These are phyloP conservation scores for Herpetomonas samuelpessoai DNA, from an alignment of 208 protist genomes.

Conservation along the genomic window DNA sequence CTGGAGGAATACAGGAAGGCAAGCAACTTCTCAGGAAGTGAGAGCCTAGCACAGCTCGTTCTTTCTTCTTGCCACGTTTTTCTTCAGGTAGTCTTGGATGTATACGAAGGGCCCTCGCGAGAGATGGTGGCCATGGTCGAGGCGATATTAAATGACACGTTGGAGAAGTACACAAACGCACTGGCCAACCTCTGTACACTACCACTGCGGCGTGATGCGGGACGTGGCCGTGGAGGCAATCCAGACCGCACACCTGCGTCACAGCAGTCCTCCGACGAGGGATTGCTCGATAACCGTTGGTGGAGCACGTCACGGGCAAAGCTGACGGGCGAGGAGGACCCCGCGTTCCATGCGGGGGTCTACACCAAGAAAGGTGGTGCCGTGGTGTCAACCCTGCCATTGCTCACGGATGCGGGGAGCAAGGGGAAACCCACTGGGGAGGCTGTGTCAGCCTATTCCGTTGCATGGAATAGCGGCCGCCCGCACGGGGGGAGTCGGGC, in stretches of 20 bases:
- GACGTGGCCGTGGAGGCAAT: too few species aligned
- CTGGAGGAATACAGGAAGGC: slow-evolving; percentile 1
- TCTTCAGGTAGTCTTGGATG: slow-evolving; percentile 25
- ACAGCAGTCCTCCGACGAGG: neutral
- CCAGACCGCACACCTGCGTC: too few species aligned
- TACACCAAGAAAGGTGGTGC: neutral
- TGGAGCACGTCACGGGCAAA: neutral
- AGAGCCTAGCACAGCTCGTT: too few species aligned
- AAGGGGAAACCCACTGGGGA: neutral
- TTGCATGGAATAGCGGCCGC: slow-evolving; percentile 9
- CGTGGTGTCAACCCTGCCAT: neutral
- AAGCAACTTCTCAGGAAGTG: too few species aligned
- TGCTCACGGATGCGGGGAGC: neutral
- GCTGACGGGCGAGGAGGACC: neutral
- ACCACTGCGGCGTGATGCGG: neutral
- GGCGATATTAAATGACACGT: slow-evolving; percentile 11
- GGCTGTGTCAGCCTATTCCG: slow-evolving; percentile 4
- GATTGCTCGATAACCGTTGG: neutral
- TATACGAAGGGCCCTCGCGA: slow-evolving; percentile 5
- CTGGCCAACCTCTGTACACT: neutral
- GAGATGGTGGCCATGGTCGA: slow-evolving; percentile 11
- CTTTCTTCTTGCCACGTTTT: slow-evolving; percentile 22
- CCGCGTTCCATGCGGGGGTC: neutral
- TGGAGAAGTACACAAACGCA: neutral
- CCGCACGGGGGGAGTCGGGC: neutral